Base-by-base conservation (phyloP, 2,329 filamentous ascomycete genomes). In the Botryosphaeria agaves region DNA sequence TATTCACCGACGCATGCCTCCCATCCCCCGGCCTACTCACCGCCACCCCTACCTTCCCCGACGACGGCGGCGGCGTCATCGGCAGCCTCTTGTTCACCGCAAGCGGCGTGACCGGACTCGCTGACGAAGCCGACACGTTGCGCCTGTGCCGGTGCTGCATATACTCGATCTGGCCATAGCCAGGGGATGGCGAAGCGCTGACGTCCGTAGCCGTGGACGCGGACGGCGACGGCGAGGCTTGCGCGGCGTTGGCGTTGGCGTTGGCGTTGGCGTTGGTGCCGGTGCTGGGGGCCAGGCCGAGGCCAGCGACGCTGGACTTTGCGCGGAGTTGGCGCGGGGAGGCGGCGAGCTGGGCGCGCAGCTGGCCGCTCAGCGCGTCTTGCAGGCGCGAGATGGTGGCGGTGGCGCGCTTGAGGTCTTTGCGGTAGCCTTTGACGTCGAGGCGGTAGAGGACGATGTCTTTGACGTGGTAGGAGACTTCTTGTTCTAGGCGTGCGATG, bases 361-460 rank as follows among this genome's bases (percentile, higher is more conserved):
- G 25, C 12, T 17, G 18, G n/a, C 21, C 18, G 7, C 23, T 27
- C 15, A 15, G 23, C 19, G 14, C 7, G 12, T 29, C 30, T 29
- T 46, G 41, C 18, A 51, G 33, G 5, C 36, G 34, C 17, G 43
- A 38, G 23, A 55, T 44, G 29, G 47, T 41, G 5, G 43, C 40
- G 11, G 44, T 38, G 4, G 43, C 45, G 5, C 35, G 41, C 34
- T 38, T 44, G 11, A 53, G 38, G 18, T 52, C 48, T 30, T 52
- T 50, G 37, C 55, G 59, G 43, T 61, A 64, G 11, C 55, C 55
- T 30, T 51, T 53, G 31, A 61, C 49, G 31, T 65, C 60, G 18
- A 62, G 49, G 39, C 62, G 63, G 45, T 60, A 62, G 29, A 58
- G 49, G 15, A 62, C 53, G 32, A 61, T 61, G 28, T 64, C 59